Evolutionary conservation across 495 filamentous ascomycete species (phyloP).

Genomic region (Terfezia claveryi): DNA sequence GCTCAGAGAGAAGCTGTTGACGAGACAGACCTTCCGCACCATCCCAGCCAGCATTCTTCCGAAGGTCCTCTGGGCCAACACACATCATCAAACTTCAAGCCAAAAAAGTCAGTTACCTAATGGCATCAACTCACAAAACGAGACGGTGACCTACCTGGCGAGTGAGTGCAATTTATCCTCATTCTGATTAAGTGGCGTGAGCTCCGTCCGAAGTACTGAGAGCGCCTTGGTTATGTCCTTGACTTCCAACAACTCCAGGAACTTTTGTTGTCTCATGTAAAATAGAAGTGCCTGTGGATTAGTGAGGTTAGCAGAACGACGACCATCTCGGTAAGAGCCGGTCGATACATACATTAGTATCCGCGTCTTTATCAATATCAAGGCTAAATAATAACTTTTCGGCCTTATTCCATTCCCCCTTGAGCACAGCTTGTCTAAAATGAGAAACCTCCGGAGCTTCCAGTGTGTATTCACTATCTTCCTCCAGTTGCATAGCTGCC

Average conservation of each 20-base stretch:
- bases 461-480: constrained; percentile 72
- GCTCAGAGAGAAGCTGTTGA: constrained; percentile 47
- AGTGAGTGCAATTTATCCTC: constrained; percentile 54
- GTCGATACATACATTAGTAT: constrained; percentile 24
- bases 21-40: constrained; percentile 63
- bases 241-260: constrained; percentile 67
- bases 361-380: constrained; percentile 29
- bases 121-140: neutral
- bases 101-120: constrained; percentile 1
- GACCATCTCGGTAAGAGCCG: constrained; percentile 20
- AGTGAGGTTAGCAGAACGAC: constrained; percentile 28
- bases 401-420: constrained; percentile 65
- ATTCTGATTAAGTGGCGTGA: constrained; percentile 72
- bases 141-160: constrained; percentile 37
- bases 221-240: constrained; percentile 52
- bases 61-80: constrained; percentile 52
- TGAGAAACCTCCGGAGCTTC: constrained; percentile 67
- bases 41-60: constrained; percentile 67
- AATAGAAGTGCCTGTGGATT: constrained; percentile 42
- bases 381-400: constrained; percentile 55
- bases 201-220: constrained; percentile 59
- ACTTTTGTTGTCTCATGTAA: constrained; percentile 79
- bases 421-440: constrained; percentile 60
- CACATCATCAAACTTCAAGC: constrained; percentile 62
- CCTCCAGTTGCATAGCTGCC: constrained; percentile 48